Evolutionary conservation across 73 alveolate species (phyloP).

Genomic region (Paramecium sexaurelia): DNA sequence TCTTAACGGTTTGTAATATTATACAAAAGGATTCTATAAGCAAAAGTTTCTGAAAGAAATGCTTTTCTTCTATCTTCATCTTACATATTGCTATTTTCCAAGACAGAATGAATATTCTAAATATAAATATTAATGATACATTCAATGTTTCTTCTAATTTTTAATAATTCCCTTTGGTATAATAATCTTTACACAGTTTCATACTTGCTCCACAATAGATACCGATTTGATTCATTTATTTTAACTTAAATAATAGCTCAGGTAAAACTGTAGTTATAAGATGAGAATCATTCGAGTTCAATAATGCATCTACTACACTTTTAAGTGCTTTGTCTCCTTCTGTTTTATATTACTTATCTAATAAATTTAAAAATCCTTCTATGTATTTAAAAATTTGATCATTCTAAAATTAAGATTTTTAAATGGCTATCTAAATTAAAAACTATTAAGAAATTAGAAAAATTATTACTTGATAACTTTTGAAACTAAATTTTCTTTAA

Average conservation of each 20-base stretch:
- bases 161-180: not conserved
- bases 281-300: slow-evolving; percentile 3
- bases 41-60: not conserved
- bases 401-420: not conserved
- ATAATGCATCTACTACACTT: not conserved
- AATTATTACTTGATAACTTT: not conserved
- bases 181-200: slow-evolving; percentile 3
- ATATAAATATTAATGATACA: not conserved
- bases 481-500: not conserved
- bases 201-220: slow-evolving; percentile 14
- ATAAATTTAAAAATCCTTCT: not conserved
- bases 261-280: slow-evolving; percentile 1
- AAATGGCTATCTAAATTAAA: not conserved
- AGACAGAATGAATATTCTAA: not conserved
- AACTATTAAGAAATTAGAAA: not conserved
- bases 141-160: not conserved
- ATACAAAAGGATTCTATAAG: not conserved
- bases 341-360: not conserved
- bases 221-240: not conserved
- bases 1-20: not conserved
- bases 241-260: not conserved
- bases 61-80: slow-evolving; percentile 24
- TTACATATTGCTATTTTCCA: not conserved
- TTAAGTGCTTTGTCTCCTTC: slow-evolving; percentile 31
- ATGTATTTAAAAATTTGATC: not conserved